These are phyloP conservation scores for Sarocladium strictum DNA, from an alignment of 2,329 filamentous ascomycete genomes.

Conservation along the genomic window DNA sequence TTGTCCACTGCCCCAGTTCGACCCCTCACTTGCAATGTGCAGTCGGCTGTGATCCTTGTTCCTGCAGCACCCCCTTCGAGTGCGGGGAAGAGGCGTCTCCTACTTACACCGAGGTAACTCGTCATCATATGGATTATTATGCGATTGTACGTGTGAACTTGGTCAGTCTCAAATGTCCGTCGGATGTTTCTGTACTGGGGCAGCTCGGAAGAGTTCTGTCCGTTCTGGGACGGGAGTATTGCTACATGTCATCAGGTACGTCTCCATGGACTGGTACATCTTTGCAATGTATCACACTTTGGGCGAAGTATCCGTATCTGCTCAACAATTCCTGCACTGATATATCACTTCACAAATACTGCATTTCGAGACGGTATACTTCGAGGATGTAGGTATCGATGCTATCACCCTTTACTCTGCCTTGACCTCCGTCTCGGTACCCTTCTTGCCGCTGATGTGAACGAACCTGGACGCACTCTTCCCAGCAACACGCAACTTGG, in stretches of 20 bases:
- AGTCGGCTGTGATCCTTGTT: not conserved
- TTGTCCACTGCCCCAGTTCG: not conserved
- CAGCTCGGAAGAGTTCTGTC: not conserved
- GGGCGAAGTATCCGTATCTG: no score
- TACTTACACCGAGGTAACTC: not conserved
- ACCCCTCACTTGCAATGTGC: not conserved
- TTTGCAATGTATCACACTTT: not conserved
- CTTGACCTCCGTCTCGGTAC: slow-evolving; percentile 5
- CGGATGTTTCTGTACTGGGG: no score
- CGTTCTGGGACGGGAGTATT: no score
- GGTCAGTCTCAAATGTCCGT: no score
- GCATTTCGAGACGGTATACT: no score
- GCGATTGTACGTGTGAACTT: no score
- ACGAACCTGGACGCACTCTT: slow-evolving; percentile 1
- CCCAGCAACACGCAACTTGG: not conserved
- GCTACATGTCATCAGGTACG: no score
- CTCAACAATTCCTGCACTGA: no score
- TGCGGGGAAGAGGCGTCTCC: not conserved
- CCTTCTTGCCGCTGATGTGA: not conserved
- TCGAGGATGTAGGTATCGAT: no score
- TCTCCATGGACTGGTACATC: no score
- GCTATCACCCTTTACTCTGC: not conserved
- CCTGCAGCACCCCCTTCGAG: not conserved
- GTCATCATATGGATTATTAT: no score
- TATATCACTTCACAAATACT: no score